phyloP scores from a whole-genome alignment of 352 stramenopile genomes.

The Globisporangium sylvaticum region DNA sequence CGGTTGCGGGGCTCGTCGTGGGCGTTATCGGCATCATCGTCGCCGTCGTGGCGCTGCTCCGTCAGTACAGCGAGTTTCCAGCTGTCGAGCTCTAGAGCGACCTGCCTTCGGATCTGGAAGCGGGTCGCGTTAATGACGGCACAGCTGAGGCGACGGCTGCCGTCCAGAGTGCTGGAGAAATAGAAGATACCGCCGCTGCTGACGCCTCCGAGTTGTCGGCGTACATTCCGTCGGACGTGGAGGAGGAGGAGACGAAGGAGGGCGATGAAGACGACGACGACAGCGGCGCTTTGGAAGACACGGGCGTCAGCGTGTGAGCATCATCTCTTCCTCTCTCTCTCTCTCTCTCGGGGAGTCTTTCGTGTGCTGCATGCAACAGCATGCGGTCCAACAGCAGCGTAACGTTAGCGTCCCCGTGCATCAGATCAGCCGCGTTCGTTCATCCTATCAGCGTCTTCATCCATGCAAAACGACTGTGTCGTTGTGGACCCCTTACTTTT shows the following conservation, averaged over 20 bases:
- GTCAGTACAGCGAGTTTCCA: constrained; percentile 14
- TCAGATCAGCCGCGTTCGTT: no score
- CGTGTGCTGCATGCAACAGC: not conserved
- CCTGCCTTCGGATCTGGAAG: not conserved
- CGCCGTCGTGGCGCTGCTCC: constrained; percentile 14
- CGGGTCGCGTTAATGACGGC: not conserved
- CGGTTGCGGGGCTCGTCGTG: constrained; percentile 16
- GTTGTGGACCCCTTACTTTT: no score
- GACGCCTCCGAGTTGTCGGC: not conserved
- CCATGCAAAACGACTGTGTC: not conserved
- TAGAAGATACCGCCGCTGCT: not conserved
- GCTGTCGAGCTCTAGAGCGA: constrained; percentile 12
- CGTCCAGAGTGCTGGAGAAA: not conserved
- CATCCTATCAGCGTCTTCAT: not conserved
- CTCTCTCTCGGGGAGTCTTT: not conserved
- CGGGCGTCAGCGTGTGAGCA: not conserved
- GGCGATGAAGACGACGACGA: not conserved
- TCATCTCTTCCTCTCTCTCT: not conserved
- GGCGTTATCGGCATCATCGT: constrained; percentile 18
- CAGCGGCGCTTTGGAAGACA: not conserved
- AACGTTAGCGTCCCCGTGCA: no score
- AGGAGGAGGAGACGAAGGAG: constrained; percentile 5
- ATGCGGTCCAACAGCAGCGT: not conserved
- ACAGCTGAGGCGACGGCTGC: not conserved
- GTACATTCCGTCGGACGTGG: constrained; percentile 2